Evolutionary conservation across 1,139 yeast genomes (phyloP), one percentile per base, ranked within the genome.

Genomic region (Trichomonascaceae sp.): DNA sequence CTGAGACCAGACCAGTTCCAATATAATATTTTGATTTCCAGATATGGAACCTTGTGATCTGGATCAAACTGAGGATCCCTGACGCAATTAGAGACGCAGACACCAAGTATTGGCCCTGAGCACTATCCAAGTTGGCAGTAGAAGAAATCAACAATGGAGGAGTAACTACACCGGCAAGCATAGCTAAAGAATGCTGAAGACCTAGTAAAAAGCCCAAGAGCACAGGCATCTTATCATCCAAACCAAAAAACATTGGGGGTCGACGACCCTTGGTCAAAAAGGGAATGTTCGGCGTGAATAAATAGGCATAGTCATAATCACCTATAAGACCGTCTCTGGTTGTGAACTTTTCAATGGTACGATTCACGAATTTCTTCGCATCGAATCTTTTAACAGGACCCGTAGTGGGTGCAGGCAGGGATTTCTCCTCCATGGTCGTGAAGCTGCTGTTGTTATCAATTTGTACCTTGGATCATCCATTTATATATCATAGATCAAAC

Each of bases 101-200:
- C 24, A 90, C 95, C 61, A 90, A 73, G 70, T 88, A 89, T 64
- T 87, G 84, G 51, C 81, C 78, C 18, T 73, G 58, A 2, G 70
- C 77, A 17, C 73, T 60, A 36, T 70, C 70, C 54, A 89, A 75
- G 67, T 85, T 77, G 20, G 91, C 90, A 27, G 79, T 71, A 9
- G 74, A 63, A 0, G 90, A 74, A 50, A 87, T 85, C 62, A 87
- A 74, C 55, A 88, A 71, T 1, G 96, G 95, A 5, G 96, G 96
- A n/a, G 95, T 76, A 45, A 86, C 85, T 50, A 90, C 81, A 64
- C 96, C 96, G 9, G 96, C 96, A 71, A 90, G 73, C 96, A 89
- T 87, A 46, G 96, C 85, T 61, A 90, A 73, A 1, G 95, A 75
- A 67, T 90, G 97, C 71, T 89, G 96, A 61, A 90, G 77, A 15